Evolutionary conservation across 2,329 filamentous ascomycete species (phyloP).

Genomic region (Paecilomyces variotii): DNA sequence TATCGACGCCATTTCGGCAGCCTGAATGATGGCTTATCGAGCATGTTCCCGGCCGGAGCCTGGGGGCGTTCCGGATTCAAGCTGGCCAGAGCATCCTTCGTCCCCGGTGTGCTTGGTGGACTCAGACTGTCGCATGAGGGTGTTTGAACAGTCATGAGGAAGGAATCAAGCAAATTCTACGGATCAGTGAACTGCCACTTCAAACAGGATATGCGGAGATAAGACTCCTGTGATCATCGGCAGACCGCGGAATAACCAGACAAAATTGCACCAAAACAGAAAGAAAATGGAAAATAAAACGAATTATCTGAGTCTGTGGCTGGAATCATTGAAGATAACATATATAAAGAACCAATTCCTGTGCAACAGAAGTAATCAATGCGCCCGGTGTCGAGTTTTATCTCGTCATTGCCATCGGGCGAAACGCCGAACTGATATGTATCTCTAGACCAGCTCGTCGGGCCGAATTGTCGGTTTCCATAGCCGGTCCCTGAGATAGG

Average conservation of each 20-base stretch:
- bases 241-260: not conserved
- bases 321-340: not conserved
- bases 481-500: not conserved
- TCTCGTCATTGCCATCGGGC: not conserved
- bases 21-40: not conserved
- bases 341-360: not conserved
- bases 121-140: not conserved
- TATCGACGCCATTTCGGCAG: constrained; percentile 30
- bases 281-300: not conserved
- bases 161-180: not conserved
- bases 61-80: not conserved
- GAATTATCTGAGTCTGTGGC: not conserved
- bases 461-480: not conserved
- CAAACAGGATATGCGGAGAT: not conserved
- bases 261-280: not conserved
- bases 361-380: not conserved
- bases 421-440: not conserved
- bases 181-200: not conserved
- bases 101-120: not conserved
- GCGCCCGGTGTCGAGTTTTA: not conserved
- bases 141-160: not conserved
- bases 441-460: not conserved
- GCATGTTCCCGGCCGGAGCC: not conserved
- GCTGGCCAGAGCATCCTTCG: not conserved
- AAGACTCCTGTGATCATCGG: not conserved